Evolutionary conservation across 306 rosid species (phyloP).

Genomic region (Citrullus mucosospermus): DNA sequence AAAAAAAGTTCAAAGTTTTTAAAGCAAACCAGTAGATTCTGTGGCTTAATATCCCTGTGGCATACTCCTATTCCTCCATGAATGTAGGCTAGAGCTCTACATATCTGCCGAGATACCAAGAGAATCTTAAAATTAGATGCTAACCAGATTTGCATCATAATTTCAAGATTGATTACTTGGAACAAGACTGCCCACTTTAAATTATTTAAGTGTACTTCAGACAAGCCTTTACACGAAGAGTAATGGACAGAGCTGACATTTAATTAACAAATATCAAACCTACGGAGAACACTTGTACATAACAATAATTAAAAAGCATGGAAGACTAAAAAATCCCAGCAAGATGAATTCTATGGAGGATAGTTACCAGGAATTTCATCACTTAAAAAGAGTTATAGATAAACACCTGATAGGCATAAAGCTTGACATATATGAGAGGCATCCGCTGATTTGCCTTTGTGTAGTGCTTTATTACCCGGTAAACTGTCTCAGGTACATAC

Average conservation of each 20-base stretch:
- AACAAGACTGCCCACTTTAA: neutral
- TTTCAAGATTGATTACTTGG: neutral
- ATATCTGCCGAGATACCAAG: slow-evolving; percentile 31
- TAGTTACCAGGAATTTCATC: neutral
- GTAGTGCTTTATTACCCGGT: slow-evolving; percentile 53
- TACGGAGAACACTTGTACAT: neutral
- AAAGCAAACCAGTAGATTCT: slow-evolving; percentile 47
- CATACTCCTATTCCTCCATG: slow-evolving; percentile 55
- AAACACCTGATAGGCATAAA: slow-evolving; percentile 68
- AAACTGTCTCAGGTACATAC: slow-evolving; percentile 57
- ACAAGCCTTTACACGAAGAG: neutral
- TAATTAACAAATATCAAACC: neutral
- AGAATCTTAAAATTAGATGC: neutral
- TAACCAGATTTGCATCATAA: neutral
- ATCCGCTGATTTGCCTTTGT: slow-evolving; percentile 58
- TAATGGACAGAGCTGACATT: neutral
- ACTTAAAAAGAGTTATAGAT: neutral
- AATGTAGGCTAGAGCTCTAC: slow-evolving; percentile 60
- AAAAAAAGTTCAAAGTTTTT: neutral
- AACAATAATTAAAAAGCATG: neutral
- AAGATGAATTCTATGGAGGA: neutral
- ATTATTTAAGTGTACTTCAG: neutral
- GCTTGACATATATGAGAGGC: slow-evolving; percentile 65
- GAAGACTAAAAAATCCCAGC: neutral
- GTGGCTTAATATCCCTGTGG: slow-evolving; percentile 60